Base-by-base conservation (phyloP, 768 basidiomycete species). In the Amanita fuliginea region DNA sequence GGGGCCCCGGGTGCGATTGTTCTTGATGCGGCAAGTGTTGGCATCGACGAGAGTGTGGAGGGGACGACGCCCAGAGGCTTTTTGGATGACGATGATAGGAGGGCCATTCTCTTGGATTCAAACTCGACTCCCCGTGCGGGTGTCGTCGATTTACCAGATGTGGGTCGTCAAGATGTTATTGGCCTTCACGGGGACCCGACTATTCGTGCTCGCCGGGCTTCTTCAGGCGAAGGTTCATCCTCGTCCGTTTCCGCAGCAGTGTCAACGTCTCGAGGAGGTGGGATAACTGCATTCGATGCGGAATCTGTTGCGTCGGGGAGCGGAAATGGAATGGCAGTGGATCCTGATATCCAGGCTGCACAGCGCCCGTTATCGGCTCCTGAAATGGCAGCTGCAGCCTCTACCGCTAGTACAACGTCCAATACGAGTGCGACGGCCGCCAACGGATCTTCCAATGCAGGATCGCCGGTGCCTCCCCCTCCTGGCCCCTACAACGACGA, bases 401-500 rank as follows among this genome's bases (percentile, higher is more conserved):
- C 47, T 7, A 37, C 7, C 7, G 19, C 47, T 4, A 28, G 26
- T 14, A 49, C 47, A 1, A 14, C 36, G 7, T 44, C 34, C 33
- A 51, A 51, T 44, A 36, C 42, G 30, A 44, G 21, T 33, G 28
- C 24, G 7, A 32, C 6, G 35, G 49, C 42, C 16, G 40, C 53
- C 9, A 48, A 24, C 8, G 46, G 35, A n/a, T 40, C 52, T 19
- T 47, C 42, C 10, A 50, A 10, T n/a, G 41, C 36, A 2, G 46
- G 55, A 13, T 52, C 59, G 6, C 49, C 48, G 16, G 42, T 51
- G 9, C 47, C 53, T 16, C 35, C 26, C 18, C 24, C 34, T 22
- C 61, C 67, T 0, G 85, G 86, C 0, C 87, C 86, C 0, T 96
- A 94, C 65, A 78, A 90, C 22, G 93, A 98, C 61, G 95, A 99